phyloP scores from a whole-genome alignment of 768 basidiomycete genomes.

The Boletus edulis region DNA sequence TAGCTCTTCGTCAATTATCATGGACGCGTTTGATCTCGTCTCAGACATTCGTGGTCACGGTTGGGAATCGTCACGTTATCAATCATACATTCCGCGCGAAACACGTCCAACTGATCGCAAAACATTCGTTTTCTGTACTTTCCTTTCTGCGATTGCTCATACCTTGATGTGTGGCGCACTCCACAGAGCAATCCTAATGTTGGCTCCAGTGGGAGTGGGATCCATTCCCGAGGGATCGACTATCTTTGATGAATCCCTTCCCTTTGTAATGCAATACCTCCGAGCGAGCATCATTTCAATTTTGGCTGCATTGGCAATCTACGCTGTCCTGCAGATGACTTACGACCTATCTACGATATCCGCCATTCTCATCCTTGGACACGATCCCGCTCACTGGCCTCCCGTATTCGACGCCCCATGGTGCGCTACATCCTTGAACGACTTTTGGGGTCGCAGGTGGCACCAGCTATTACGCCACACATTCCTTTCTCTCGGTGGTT shows the following conservation, averaged over 20 bases:
- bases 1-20: not conserved
- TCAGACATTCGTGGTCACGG: not conserved
- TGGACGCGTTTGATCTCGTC: not conserved
- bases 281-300: not conserved
- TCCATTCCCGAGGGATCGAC: not conserved
- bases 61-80: not conserved
- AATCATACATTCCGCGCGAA: not conserved
- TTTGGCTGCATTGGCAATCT: not conserved
- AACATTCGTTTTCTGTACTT: not conserved
- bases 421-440: not conserved
- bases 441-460: slow-evolving; percentile 1
- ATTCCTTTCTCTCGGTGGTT: not conserved
- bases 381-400: not conserved
- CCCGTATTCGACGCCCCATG: not conserved
- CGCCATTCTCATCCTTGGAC: not conserved
- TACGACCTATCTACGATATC: not conserved
- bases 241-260: not conserved
- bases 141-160: not conserved
- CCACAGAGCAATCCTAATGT: not conserved
- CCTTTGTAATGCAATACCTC: not conserved
- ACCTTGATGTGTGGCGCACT: not conserved
- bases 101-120: not conserved
- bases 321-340: not conserved
- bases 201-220: not conserved
- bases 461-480: not conserved